A percentile compares a stretch with the other conserved stretches of the same genome.
Evolutionary conservation across 1,284 basidiomycete genomes (phyloP).

Genomic region (Caloboletus inedulis): DNA sequence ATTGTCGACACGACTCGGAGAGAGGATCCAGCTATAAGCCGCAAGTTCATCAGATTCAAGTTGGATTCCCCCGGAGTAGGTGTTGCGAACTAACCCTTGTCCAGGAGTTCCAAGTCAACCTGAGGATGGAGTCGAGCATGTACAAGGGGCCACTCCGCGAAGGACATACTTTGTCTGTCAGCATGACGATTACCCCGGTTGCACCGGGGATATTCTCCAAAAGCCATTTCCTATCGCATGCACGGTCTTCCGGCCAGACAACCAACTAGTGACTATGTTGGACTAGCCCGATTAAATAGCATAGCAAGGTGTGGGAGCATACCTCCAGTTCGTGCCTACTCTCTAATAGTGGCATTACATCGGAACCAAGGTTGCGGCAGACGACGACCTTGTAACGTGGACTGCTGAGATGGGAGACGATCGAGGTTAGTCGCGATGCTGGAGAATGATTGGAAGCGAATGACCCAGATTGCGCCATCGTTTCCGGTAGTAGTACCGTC

Average conservation of each 20-base stretch:
- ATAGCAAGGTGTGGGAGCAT: conserved; percentile 11
- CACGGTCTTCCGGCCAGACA: conserved; percentile 65
- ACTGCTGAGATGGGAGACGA: conserved; percentile 34
- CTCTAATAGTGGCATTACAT: conserved; percentile 64
- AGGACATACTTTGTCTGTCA: conserved; percentile 63
- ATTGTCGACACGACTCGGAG: conserved; percentile 86
- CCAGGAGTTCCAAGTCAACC: conserved; percentile 73
- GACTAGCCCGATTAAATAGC: not conserved
- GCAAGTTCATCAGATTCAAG: not conserved
- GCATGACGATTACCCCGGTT: conserved; percentile 62
- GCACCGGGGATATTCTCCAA: conserved; percentile 70
- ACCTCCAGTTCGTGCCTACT: conserved; percentile 56
- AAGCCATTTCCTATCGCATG: conserved; percentile 74
- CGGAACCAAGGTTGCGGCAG: conserved; percentile 64
- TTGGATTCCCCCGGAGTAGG: not conserved
- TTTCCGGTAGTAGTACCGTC: not conserved
- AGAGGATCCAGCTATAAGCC: conserved; percentile 56
- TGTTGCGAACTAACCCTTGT: conserved; percentile 47
- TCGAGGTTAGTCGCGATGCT: conserved; percentile 34
- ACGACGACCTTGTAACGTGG: conserved; percentile 58
- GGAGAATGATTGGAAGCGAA: conserved; percentile 13
- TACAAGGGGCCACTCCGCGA: not conserved
- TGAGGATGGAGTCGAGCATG: conserved; percentile 27
- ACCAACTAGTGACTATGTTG: conserved; percentile 47
- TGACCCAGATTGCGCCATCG: conserved; percentile 33